Evolutionary conservation across 2,329 filamentous ascomycete genomes (phyloP), one percentile per base, ranked within the genome.

Genomic region (Knufia fluminis): DNA sequence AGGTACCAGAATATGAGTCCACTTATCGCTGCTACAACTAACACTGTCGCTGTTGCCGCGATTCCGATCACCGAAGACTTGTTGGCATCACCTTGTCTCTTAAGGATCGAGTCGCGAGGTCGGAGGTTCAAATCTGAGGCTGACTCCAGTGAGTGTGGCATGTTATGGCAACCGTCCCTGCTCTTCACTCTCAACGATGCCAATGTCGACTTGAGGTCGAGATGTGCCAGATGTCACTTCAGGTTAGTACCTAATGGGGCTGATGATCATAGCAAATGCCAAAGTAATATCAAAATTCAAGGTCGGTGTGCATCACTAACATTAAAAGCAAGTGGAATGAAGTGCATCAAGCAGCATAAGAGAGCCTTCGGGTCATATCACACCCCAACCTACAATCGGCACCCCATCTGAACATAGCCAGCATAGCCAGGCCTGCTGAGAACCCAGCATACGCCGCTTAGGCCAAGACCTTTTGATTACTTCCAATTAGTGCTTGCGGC

Each of bases 61-160:
- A 46, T 46, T 19, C 28, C 43, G 14, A 46, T 46, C 8, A 46
- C 31, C 17, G 43, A 23, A 8, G 31, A 26, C 19, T 46, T 46
- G 17, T 6, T 32, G 9, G 42, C 42, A 33, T 45, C 19, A 17
- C 33, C 22, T 7, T 28, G 20, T 42, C 40, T 14, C 14, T 42
- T 26, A 12, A 42, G 17, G 12, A 26, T 3, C 10, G 24, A 4
- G 19, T n/a, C 20, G 17, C 12, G 19, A 16, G 20, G 3, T 14
- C 10, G 26, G 33, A 16, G n/a, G n/a, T 17, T 16, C n/a, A 14
- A 36, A 4, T 14, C 6, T 4, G 33, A 7, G 33, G 33, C 33
- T 36, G 33, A 7, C 33, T 14, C n/a, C 16, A 7, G 4, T 16
- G 33, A 16, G 6, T 6, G 33, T 36, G 33, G n/a, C n/a, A 16